Base-by-base conservation (phyloP, 2,329 filamentous ascomycete species). In the Lachnellula willkommii region DNA sequence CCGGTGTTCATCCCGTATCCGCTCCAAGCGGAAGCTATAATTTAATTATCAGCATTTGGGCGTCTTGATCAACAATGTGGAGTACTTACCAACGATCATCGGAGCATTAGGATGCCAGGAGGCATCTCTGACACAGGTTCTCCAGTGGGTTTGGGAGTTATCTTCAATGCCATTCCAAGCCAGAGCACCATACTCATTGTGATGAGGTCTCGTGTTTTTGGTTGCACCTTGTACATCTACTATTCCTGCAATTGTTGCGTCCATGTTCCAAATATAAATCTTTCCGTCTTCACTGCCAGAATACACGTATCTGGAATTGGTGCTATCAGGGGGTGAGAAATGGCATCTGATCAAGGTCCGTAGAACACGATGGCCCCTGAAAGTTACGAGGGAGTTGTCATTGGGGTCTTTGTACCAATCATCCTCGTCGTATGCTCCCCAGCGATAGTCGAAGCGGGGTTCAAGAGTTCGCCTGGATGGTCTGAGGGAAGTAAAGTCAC, bases 341-440 rank as follows among this genome's bases (percentile, higher is more conserved):
- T 97, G 93, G 67, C 94, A 97, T 58, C 94, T 81, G 63, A 97
- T 96, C 42, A 97, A 78, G 1, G 94, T 97, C 66, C 90, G 87
- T 58, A 95, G 80, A 12, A 99, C 90, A 60, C 82, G 83, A 73
- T 99, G 94, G 9, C 93, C 93, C 26, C 90, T 84, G 78, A 95
- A 97, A 0, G 93, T 96, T 47, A 97, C 94, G 2, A 96, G 76
- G 1, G 89, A 95, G 75, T 93, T 95, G 72, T 97, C 94, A 65
- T 91, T 74, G 0, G 87, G 88, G 70, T 96, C 87, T 1, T 85
- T 84, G 57, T 83, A 82, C 77, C 84, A 90, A 64, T 83, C 75
- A 22, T 79, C 73, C 8, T 83, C 80, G 64, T 87, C 78, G 70
- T 89, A 92, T 11, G 74, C 74, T 50, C 82, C 80, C 70, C 80